phyloP scores from a whole-genome alignment of 495 filamentous ascomycete species.

The Aspergillus taichungensis region DNA sequence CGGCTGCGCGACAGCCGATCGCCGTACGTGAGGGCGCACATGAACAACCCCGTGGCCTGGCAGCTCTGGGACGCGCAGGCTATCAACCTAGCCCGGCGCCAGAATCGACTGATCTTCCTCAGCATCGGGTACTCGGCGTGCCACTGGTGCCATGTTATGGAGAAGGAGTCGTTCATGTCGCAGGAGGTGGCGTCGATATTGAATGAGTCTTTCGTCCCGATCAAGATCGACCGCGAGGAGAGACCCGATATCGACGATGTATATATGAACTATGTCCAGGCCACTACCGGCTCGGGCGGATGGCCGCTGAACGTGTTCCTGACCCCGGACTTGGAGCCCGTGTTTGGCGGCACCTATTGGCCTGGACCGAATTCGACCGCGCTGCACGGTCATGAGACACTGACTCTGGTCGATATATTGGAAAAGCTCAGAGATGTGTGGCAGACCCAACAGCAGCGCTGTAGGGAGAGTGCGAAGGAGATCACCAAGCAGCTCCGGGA shows the following conservation, averaged over 20 bases:
- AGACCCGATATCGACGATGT: conserved; percentile 92
- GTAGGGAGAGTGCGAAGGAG: conserved; percentile 70
- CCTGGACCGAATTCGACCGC: conserved; percentile 61
- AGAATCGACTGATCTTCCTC: conserved; percentile 83
- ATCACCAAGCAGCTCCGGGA: conserved; percentile 72
- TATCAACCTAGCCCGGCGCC: conserved; percentile 62
- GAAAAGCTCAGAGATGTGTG: conserved; percentile 75
- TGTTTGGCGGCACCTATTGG: conserved; percentile 97
- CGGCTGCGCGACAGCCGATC: conserved; percentile 65
- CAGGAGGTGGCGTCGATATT: conserved; percentile 69
- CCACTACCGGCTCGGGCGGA: conserved; percentile 82
- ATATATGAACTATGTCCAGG: conserved; percentile 98
- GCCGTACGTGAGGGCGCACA: conserved; percentile 74
- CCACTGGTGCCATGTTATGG: conserved; percentile 94
- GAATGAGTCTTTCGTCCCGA: conserved; percentile 82
- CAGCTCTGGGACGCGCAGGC: conserved; percentile 78
- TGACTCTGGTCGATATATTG: conserved; percentile 72
- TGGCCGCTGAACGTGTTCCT: conserved; percentile 98
- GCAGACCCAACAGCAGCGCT: conserved; percentile 73
- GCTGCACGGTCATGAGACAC: conserved; percentile 42
- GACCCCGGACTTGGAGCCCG: conserved; percentile 83
- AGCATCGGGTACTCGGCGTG: conserved; percentile 95
- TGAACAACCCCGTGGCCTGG: conserved; percentile 86
- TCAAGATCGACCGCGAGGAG: conserved; percentile 92
- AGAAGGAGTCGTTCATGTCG: conserved; percentile 86